Evolutionary conservation across 371 early-diverging fungal genomes (phyloP).

Genomic region (Saksenaea oblongispora): DNA sequence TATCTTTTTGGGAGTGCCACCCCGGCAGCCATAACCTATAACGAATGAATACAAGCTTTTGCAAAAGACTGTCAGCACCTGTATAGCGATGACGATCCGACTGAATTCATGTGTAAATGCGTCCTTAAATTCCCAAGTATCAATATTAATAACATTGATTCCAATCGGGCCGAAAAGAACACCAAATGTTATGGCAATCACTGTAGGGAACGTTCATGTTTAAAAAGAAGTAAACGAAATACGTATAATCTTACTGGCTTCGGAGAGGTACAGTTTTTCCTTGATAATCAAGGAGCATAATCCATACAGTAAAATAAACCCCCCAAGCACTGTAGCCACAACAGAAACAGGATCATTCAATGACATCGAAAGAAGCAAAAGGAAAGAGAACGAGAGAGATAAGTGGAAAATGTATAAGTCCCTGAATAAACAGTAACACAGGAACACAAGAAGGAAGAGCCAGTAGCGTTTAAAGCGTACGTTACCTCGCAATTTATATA

Average conservation of each 20-base stretch:
- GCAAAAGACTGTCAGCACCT: conserved; percentile 29
- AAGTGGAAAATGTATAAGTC: neutral
- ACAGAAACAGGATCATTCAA: conserved; percentile 19
- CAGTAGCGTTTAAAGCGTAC: neutral
- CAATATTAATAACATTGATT: conserved; percentile 41
- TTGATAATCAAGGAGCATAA: conserved; percentile 86
- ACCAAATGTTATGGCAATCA: conserved; percentile 84
- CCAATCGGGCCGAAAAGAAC: conserved; percentile 79
- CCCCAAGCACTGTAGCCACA: conserved; percentile 61
- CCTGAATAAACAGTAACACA: too few relatives aligned
- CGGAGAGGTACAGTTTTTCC: conserved; percentile 88
- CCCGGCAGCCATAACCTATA: conserved; percentile 80
- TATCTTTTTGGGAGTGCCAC: conserved; percentile 61
- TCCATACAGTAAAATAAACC: conserved; percentile 83
- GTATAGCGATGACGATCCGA: conserved; percentile 80
- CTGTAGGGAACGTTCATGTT: conserved; percentile 19
- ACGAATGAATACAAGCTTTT: neutral
- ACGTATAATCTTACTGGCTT: conserved; percentile 65
- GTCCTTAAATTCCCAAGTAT: conserved; percentile 40
- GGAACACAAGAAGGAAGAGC: too few relatives aligned
- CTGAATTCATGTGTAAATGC: conserved; percentile 66
- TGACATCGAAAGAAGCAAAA: neutral
- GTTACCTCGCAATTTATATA: neutral
- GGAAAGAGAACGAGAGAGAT: neutral
- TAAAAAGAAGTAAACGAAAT: neutral